Evolutionary conservation across 179 eudicot genomes (phyloP).

Genomic region (Beta corolliflora): DNA sequence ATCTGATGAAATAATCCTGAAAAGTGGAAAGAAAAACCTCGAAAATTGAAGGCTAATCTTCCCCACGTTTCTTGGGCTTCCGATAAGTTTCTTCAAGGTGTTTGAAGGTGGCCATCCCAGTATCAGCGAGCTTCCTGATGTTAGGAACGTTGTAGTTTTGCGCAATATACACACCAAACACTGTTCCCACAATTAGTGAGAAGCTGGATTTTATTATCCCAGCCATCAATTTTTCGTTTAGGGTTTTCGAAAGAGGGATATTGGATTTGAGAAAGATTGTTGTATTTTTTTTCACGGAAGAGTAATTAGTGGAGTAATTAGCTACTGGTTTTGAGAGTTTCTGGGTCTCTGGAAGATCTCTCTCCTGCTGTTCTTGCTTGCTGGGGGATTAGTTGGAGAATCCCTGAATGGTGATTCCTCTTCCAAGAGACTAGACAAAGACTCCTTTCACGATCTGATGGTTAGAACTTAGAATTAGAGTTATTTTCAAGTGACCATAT

Average conservation of each 20-base stretch:
- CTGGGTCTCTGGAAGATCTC: too few relatives aligned
- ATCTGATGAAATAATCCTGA: neutral
- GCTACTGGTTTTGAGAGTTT: too few relatives aligned
- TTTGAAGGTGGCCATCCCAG: slow-evolving; percentile 18
- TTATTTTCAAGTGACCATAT: too few relatives aligned
- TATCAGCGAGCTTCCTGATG: slow-evolving; percentile 18
- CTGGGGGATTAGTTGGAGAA: too few relatives aligned
- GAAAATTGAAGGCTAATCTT: neutral
- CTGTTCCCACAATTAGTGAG: slow-evolving; percentile 57
- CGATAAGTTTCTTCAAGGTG: slow-evolving; percentile 20
- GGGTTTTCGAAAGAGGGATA: neutral
- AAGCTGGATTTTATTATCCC: slow-evolving; percentile 60
- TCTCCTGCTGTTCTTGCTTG: too few relatives aligned
- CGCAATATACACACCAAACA: slow-evolving; percentile 61
- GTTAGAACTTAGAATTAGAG: too few relatives aligned
- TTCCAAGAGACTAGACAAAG: too few relatives aligned
- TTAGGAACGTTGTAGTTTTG: slow-evolving; percentile 64
- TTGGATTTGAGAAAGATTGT: neutral
- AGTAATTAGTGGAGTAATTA: too few relatives aligned
- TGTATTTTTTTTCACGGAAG: too few relatives aligned
- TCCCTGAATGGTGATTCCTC: too few relatives aligned
- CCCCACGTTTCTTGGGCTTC: slow-evolving; percentile 16
- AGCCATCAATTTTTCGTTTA: slow-evolving; percentile 14
- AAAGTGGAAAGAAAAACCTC: neutral
- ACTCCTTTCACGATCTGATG: too few relatives aligned